Evolutionary conservation across 2,329 filamentous ascomycete species (phyloP).

Genomic region (Fusarium setosum): DNA sequence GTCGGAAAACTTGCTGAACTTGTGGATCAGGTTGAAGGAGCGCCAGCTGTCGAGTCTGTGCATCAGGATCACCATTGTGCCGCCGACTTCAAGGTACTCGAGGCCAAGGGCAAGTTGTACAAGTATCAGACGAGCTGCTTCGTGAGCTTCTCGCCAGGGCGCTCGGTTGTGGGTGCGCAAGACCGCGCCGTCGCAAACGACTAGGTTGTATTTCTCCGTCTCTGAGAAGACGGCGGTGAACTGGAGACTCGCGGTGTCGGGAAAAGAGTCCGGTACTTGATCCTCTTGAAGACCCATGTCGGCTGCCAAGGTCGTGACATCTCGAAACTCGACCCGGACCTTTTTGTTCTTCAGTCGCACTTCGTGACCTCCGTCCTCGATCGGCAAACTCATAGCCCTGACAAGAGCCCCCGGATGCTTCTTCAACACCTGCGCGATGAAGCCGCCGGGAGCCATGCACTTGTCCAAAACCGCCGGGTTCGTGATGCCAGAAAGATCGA

Average conservation of each 20-base stretch:
- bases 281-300: constrained; percentile 52
- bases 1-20: constrained; percentile 54
- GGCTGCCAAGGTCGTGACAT: constrained; percentile 63
- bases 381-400: constrained; percentile 55
- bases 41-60: constrained; percentile 59
- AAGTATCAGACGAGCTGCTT: constrained; percentile 50
- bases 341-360: constrained; percentile 42
- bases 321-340: constrained; percentile 44
- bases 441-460: constrained; percentile 68
- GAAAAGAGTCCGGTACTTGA: constrained; percentile 44
- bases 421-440: constrained; percentile 51
- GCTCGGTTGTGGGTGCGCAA: constrained; percentile 52
- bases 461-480: constrained; percentile 58
- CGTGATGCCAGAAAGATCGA: constrained; percentile 36
- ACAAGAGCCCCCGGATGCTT: constrained; percentile 48
- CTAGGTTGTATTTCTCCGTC: constrained; percentile 51
- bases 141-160: constrained; percentile 46
- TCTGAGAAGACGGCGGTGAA: not conserved
- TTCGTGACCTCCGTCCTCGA: constrained; percentile 53
- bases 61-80: constrained; percentile 62
- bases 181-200: constrained; percentile 61
- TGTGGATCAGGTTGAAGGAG: constrained; percentile 50
- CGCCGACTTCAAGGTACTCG: constrained; percentile 56
- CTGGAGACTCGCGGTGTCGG: constrained; percentile 33
- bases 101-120: constrained; percentile 59